Conservation (phyloP, 768 basidiomycete species). For the Suillus americanus region DNA sequence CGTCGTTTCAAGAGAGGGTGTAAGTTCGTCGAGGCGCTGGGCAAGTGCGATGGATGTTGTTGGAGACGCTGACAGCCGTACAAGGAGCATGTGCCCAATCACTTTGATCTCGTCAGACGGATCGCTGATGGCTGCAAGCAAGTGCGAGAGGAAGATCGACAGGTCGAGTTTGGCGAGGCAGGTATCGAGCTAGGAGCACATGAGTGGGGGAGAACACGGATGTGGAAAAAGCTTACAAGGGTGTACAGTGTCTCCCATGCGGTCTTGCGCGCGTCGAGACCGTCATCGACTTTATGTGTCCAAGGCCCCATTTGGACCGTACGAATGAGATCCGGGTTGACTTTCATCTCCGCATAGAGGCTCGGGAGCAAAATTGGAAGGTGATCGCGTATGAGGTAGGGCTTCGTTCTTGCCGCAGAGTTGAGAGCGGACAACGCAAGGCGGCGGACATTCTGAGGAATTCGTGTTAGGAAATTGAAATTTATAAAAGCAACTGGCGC, state of each 20-base stretch:
- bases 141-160: slow-evolving; percentile 77
- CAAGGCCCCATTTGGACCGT: slow-evolving; percentile 97
- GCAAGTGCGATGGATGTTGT: slow-evolving; percentile 69
- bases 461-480: slow-evolving; percentile 1
- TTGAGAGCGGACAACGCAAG: slow-evolving; percentile 89
- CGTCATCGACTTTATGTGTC: slow-evolving; percentile 97
- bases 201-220: background rate
- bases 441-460: slow-evolving; percentile 77
- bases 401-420: slow-evolving; percentile 93
- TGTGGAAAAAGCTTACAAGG: slow-evolving; percentile 55
- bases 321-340: slow-evolving; percentile 78
- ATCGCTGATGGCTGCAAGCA: slow-evolving; percentile 82
- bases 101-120: slow-evolving; percentile 97
- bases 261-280: slow-evolving; percentile 93
- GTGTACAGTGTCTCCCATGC: slow-evolving; percentile 98
- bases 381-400: slow-evolving; percentile 87
- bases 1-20: slow-evolving; percentile 80
- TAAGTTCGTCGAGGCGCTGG: slow-evolving; percentile 83
- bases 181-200: slow-evolving; percentile 70
- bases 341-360: slow-evolving; percentile 81
- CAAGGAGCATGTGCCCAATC: slow-evolving; percentile 92
- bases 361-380: slow-evolving; percentile 72
- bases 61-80: slow-evolving; percentile 84
- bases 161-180: slow-evolving; percentile 87
- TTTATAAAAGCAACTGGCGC: slow-evolving; percentile 22